Base-by-base conservation (phyloP, 257 asterid genomes). In the Osmanthus fragrans region DNA sequence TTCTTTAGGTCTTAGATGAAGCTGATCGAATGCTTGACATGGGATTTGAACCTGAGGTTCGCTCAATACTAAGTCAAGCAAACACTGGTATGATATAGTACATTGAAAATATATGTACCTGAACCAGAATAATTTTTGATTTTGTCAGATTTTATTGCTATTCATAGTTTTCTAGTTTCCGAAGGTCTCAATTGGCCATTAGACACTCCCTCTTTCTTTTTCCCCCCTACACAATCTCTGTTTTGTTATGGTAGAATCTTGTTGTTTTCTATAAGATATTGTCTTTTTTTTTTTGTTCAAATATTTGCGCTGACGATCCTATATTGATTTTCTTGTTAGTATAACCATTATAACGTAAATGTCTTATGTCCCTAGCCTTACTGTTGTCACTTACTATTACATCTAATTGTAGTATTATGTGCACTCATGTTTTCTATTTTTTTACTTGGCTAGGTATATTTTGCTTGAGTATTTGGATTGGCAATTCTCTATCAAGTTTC, bases 11-110 rank as follows among this genome's bases (percentile, higher is more conserved):
- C 39, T 87, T 96, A 51, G 99, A 96, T 76, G 99, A 96, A 88
- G 99, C 99, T 88, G 99, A 96, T 85, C 93, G 99, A 40, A 96
- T 96, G 99, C 99, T 96, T 77, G 99, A 96, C 84, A 88, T 96
- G 98, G 99, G 99, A 80, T 96, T 96, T 89, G 99, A 96, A 82
- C 99, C 96, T 18, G 97, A 94, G 79, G 99, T 96, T 76, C 98
- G 98, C 67, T 79, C 97, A 49, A 96, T 96, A 76, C 82, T 93
- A 85, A 90, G 97, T 80, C 94, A 92, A 84, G 90, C 99, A 75
- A 79, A 87, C 83, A 80, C 93, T 75, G 97, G 99, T 96, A 92
- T 71, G 92, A 32, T 70, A 3, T 84, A 63, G 72, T 77, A 51
- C 78, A 75, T 65, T 60, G 56, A 51, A 70, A 73, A 30, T 49